A percentile compares a stretch with the other conserved stretches of the same genome.
Evolutionary conservation across 1,284 basidiomycete species (phyloP).

Genomic region (Ganoderma lucidum): DNA sequence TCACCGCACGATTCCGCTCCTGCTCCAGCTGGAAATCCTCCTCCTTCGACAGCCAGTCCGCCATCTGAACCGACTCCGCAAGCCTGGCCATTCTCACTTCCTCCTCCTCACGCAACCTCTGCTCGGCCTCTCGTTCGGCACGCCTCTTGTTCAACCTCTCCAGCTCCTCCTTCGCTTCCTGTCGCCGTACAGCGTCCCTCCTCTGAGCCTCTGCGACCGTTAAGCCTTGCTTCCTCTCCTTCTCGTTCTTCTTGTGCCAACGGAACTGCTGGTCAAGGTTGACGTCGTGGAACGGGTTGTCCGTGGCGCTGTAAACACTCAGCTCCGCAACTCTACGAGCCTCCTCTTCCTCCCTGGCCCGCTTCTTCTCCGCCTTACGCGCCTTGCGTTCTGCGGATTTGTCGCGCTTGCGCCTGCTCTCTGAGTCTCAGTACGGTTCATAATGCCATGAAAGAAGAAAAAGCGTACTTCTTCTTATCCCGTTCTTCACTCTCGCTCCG

Average conservation of each 20-base stretch:
- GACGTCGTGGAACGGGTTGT: conserved; percentile 98
- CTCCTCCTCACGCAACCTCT: conserved; percentile 90
- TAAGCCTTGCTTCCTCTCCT: conserved; percentile 91
- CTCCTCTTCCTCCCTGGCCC: conserved; percentile 86
- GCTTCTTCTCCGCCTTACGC: conserved; percentile 84
- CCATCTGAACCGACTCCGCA: conserved; percentile 96
- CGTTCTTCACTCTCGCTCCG: conserved; percentile 45
- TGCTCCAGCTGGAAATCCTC: conserved; percentile 98
- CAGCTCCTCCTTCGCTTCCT: conserved; percentile 95
- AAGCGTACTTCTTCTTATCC: conserved; percentile 65
- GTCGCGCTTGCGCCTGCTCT: conserved; percentile 76
- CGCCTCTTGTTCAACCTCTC: conserved; percentile 90
- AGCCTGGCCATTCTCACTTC: conserved; percentile 87
- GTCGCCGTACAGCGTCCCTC: conserved; percentile 82
- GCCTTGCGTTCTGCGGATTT: conserved; percentile 80
- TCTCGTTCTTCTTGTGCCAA: conserved; percentile 99
- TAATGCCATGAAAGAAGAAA: not conserved
- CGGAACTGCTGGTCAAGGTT: conserved; percentile 95
- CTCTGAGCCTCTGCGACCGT: conserved; percentile 81
- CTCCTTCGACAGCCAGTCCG: conserved; percentile 97
- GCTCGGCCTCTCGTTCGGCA: conserved; percentile 92
- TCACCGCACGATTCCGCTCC: conserved; percentile 89
- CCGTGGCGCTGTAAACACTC: conserved; percentile 91
- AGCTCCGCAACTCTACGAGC: conserved; percentile 88
- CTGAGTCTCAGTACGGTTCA: conserved; percentile 13